Evolutionary conservation across 768 basidiomycete genomes (phyloP), one percentile per base, ranked within the genome.

Genomic region (Termitomyces sp.): DNA sequence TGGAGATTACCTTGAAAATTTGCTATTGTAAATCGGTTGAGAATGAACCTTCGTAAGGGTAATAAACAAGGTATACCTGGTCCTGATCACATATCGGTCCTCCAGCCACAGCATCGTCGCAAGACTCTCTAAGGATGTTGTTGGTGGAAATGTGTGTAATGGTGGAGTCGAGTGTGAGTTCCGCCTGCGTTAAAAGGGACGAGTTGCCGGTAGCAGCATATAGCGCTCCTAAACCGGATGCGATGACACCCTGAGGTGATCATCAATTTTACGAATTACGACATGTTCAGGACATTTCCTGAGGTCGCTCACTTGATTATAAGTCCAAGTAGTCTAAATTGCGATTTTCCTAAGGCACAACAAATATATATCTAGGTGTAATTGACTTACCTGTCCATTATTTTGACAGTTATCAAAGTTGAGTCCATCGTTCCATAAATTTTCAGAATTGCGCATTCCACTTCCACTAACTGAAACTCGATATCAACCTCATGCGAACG

Each of bases 271-370:
- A 15, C 5, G 9, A 16, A 7, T 15, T 28, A 22, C 12, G 22
- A 55, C 9, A 41, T 2, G 3, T n/a, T 5, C n/a, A 3, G 42
- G 51, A 24, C 26, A 8, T 37, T 51, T 37, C 22, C 22, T 10
- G 24, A 28, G n/a, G 9, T 39, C 18, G 18, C 51, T 39, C 58
- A 79, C 81, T 64, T 83, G 82, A 60, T 84, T 83, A 63, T 84
- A 84, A 0, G 78, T 82, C 83, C 83, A 83, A 2, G 81, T 76
- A 4, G 81, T 83, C 78, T 81, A 31, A 10, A 13, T 24, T 10
- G 26, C 16, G 10, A 15, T 2, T 16, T 15, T 28, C 8, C 6
- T 36, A 13, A 39, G 12, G 18, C 16, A 31, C 16, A 13, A 5
- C 2, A 39, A 26, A 22, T 13, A 13, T 52, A 16, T 20, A 36